Percentiles rank a stretch among this genome's conserved stretches.
phyloP scores from a whole-genome alignment of 2,329 filamentous ascomycete genomes.

The Penicillium sp. region DNA sequence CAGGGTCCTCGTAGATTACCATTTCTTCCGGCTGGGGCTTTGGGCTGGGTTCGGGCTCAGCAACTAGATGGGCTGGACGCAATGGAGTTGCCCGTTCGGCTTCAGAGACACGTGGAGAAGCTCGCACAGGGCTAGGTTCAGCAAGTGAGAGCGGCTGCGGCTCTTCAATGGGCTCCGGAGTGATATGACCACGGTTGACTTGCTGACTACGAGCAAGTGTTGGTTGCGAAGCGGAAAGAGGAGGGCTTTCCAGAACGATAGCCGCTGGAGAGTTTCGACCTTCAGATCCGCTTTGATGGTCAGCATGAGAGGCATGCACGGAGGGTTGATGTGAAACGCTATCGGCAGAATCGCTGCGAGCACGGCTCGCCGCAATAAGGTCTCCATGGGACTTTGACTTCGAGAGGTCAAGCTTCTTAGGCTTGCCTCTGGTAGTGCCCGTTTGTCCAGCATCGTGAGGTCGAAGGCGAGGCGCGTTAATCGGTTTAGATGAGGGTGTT shows the following conservation, averaged over 20 bases:
- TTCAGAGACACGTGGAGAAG: constrained; percentile 14
- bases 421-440: constrained; percentile 41
- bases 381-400: constrained; percentile 38
- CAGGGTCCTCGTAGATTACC: constrained; percentile 37
- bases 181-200: constrained; percentile 8
- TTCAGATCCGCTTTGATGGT: constrained; percentile 57
- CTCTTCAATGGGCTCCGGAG: constrained; percentile 24
- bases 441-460: constrained; percentile 40
- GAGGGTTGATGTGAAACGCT: constrained; percentile 22
- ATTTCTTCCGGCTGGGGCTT: constrained; percentile 30
- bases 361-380: constrained; percentile 37
- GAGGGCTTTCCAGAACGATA: constrained; percentile 31
- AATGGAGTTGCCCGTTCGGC: constrained; percentile 13
- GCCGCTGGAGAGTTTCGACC: constrained; percentile 53
- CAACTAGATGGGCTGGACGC: constrained; percentile 14
- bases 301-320: constrained; percentile 16
- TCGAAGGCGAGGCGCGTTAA: constrained; percentile 39
- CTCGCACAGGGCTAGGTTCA: constrained; percentile 11
- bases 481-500: constrained; percentile 40
- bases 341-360: constrained; percentile 34
- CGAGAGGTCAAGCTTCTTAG: constrained; percentile 42
- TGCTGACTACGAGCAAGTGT: constrained; percentile 10
- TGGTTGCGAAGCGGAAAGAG: constrained; percentile 25
- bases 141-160: constrained; percentile 18
- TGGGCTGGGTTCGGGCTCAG: constrained; percentile 16